Conservation (phyloP, 163 green algal species). For the Chlamydomonas reinhardtii region DNA sequence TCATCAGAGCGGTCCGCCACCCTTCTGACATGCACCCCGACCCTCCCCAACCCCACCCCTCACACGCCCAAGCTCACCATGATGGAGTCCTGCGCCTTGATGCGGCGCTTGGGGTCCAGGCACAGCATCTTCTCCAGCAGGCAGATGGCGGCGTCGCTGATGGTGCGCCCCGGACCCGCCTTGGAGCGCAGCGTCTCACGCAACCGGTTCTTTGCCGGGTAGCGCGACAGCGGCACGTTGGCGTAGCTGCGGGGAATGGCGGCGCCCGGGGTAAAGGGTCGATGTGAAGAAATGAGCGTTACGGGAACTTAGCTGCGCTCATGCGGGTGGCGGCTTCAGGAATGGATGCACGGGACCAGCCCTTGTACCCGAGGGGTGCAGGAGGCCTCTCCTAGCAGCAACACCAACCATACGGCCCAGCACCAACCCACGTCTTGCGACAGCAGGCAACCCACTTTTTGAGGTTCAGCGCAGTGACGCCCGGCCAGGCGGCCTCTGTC, state of each 20-base stretch:
- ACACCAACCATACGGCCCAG: no score
- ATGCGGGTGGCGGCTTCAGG: no score
- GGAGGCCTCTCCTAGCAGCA: no score
- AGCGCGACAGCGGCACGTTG: slow-evolving; percentile 33
- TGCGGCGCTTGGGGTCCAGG: slow-evolving; percentile 78
- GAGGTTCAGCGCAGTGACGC: slow-evolving; percentile 45
- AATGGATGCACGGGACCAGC: no score
- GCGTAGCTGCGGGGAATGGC: neutral
- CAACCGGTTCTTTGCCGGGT: slow-evolving; percentile 35
- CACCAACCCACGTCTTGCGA: no score
- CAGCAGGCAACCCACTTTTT: slow-evolving; percentile 2
- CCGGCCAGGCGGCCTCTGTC: slow-evolving; percentile 81
- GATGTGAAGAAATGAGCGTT: neutral
- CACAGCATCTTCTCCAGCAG: slow-evolving; percentile 83
- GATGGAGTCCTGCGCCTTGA: slow-evolving; percentile 66
- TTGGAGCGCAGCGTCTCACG: slow-evolving; percentile 44
- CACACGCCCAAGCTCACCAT: slow-evolving; percentile 42
- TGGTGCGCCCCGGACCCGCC: neutral
- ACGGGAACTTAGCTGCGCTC: no score
- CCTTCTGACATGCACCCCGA: no score
- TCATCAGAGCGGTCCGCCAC: no score
- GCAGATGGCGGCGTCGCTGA: slow-evolving; percentile 70
- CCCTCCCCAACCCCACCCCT: no score
- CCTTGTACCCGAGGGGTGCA: no score
- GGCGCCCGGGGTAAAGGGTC: no score